Percentiles rank a stretch among this genome's conserved stretches.
Evolutionary conservation across 768 basidiomycete genomes (phyloP).

Genomic region (Suillus subluteus): DNA sequence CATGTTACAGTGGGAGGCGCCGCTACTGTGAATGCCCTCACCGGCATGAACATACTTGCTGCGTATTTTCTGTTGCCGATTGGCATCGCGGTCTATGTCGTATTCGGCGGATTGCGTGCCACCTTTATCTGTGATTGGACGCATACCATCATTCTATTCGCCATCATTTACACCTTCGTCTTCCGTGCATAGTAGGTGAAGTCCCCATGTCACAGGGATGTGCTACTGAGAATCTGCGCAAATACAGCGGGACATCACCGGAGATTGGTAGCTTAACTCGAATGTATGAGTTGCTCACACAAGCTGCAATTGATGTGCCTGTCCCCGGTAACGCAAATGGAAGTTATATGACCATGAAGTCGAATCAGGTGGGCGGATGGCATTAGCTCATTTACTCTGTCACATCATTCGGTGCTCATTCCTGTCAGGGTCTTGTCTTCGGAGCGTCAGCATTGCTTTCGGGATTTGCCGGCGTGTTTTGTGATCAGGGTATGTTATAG

Average conservation of each 20-base stretch:
- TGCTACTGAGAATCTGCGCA: not conserved
- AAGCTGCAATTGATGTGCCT: conserved; percentile 20
- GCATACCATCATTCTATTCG: conserved; percentile 36
- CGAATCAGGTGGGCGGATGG: conserved; percentile 16
- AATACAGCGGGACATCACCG: conserved; percentile 46
- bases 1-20: conserved; percentile 27
- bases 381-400: not conserved
- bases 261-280: conserved; percentile 65
- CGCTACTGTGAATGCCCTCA: conserved; percentile 33
- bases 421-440: conserved; percentile 27
- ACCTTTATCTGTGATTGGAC: conserved; percentile 29
- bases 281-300: conserved; percentile 22
- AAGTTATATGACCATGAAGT: conserved; percentile 25
- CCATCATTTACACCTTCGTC: conserved; percentile 29
- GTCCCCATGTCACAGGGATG: not conserved
- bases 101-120: conserved; percentile 26
- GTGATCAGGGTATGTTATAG: conserved; percentile 34
- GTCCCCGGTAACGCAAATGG: conserved; percentile 21
- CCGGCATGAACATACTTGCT: conserved; percentile 37
- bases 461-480: conserved; percentile 39
- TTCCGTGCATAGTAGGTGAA: conserved; percentile 18
- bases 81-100: conserved; percentile 29
- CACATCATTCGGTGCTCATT: not conserved
- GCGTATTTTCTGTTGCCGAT: conserved; percentile 36
- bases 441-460: conserved; percentile 27